Conservation (phyloP, 306 rosid species). For the Sindora glabra region DNA sequence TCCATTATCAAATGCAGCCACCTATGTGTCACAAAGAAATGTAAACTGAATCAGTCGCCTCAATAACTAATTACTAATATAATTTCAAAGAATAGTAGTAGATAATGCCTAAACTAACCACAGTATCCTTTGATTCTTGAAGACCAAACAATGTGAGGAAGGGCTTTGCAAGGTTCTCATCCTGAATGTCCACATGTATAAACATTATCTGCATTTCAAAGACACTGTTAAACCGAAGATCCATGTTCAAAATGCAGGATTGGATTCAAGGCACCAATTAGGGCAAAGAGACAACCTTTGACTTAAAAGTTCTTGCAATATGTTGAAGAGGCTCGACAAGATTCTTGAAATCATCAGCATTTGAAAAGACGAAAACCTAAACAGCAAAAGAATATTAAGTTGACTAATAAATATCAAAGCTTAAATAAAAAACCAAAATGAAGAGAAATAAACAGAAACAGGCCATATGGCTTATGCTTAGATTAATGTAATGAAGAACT, state of each 20-base stretch:
- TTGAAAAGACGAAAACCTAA: conserved; percentile 71
- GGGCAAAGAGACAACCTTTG: conserved; percentile 47
- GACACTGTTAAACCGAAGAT: conserved; percentile 11
- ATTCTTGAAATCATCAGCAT: conserved; percentile 40
- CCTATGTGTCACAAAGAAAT: conserved; percentile 34
- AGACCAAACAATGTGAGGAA: conserved; percentile 76
- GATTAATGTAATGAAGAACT: neutral
- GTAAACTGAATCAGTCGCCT: conserved; percentile 13
- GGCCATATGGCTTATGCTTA: neutral
- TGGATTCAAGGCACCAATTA: conserved; percentile 7
- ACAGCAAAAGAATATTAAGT: conserved; percentile 8
- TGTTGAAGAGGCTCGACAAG: conserved; percentile 60
- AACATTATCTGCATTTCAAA: conserved; percentile 60
- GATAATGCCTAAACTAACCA: conserved; percentile 46
- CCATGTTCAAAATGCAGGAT: conserved; percentile 6
- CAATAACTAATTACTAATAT: neutral
- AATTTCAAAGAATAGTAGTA: neutral
- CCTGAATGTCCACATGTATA: conserved; percentile 50
- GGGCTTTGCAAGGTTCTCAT: conserved; percentile 95
- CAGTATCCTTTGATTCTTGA: conserved; percentile 64
- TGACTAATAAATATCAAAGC: neutral
- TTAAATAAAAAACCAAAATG: conserved; percentile 3
- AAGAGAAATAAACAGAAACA: neutral
- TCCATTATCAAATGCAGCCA: conserved; percentile 68
- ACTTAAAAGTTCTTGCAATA: conserved; percentile 74